A percentile compares a stretch with the other conserved stretches of the same genome.
Conservation (phyloP, 805 yeast species). For the Starmera caribaea region DNA sequence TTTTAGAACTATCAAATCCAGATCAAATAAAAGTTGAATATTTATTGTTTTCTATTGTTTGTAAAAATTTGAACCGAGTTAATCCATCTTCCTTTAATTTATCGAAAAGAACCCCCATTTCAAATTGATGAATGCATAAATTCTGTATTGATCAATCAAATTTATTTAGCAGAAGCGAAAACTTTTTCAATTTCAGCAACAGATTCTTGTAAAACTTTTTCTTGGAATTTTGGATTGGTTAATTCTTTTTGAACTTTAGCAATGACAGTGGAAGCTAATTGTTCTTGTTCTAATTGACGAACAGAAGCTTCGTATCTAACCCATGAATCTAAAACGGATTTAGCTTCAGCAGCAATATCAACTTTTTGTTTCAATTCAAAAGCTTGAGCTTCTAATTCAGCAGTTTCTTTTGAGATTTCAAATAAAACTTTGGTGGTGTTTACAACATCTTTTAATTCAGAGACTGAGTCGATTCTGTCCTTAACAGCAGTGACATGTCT, state of each 20-base stretch:
- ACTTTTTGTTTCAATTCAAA: slow-evolving; percentile 90
- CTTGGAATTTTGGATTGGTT: slow-evolving; percentile 86
- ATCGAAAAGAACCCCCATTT: too few relatives aligned
- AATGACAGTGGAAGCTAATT: slow-evolving; percentile 77
- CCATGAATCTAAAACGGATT: slow-evolving; percentile 95
- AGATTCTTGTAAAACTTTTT: slow-evolving; percentile 81
- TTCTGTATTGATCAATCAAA: not conserved
- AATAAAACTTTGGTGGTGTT: slow-evolving; percentile 85
- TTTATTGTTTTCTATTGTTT: too few relatives aligned
- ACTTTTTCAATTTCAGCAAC: slow-evolving; percentile 85
- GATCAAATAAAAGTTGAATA: too few relatives aligned
- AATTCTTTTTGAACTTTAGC: slow-evolving; percentile 82
- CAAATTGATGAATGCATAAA: too few relatives aligned
- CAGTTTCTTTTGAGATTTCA: slow-evolving; percentile 94
- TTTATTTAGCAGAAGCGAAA: slow-evolving; percentile 36
- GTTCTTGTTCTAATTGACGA: slow-evolving; percentile 93
- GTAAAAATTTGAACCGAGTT: too few relatives aligned
- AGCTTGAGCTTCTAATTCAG: slow-evolving; percentile 87
- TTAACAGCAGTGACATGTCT: slow-evolving; percentile 90
- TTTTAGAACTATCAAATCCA: too few relatives aligned
- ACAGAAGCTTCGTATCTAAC: slow-evolving; percentile 96
- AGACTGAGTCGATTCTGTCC: slow-evolving; percentile 81
- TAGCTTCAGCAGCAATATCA: slow-evolving; percentile 83
- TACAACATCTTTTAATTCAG: slow-evolving; percentile 86
- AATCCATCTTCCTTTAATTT: too few relatives aligned